These are phyloP conservation scores for Ophiostoma perfectum DNA, from an alignment of 2,329 filamentous ascomycete species.

Conservation along the genomic window DNA sequence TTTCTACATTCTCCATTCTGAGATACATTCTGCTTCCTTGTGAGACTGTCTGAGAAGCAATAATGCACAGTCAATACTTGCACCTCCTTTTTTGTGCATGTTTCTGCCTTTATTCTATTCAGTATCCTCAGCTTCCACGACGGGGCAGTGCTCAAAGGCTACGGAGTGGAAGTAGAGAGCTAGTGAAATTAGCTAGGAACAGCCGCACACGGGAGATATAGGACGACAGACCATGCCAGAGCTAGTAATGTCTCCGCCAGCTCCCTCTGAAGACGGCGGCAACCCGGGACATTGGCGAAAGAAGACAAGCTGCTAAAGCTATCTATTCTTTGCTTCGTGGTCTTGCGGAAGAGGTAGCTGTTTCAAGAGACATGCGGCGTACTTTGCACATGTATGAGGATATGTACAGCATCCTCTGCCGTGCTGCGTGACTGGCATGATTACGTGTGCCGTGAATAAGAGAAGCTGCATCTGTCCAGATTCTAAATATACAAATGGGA, in stretches of 20 bases:
- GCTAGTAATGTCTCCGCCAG: background rate
- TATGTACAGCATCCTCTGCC: too few species aligned
- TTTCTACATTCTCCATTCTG: background rate
- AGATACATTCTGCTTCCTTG: too few species aligned
- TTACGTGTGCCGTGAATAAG: too few species aligned
- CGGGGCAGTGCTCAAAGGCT: conserved; percentile 8
- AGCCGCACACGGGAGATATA: background rate
- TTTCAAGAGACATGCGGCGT: background rate
- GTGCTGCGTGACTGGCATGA: too few species aligned
- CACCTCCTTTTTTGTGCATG: conserved; percentile 7
- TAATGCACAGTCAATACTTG: background rate
- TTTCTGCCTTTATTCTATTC: background rate
- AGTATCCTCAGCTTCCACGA: background rate
- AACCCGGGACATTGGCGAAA: background rate
- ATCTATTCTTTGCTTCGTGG: background rate
- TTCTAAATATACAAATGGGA: too few species aligned
- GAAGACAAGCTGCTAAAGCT: background rate
- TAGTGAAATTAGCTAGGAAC: conserved; percentile 3
- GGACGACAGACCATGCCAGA: background rate
- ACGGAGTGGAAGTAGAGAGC: background rate
- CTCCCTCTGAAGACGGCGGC: too few species aligned
- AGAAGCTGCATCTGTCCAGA: too few species aligned
- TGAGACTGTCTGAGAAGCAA: background rate
- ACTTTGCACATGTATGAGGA: too few species aligned
- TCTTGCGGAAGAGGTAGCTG: background rate